These are phyloP conservation scores for Arabidopsis suecica DNA, from an alignment of 345 rosid genomes.

Conservation along the genomic window DNA sequence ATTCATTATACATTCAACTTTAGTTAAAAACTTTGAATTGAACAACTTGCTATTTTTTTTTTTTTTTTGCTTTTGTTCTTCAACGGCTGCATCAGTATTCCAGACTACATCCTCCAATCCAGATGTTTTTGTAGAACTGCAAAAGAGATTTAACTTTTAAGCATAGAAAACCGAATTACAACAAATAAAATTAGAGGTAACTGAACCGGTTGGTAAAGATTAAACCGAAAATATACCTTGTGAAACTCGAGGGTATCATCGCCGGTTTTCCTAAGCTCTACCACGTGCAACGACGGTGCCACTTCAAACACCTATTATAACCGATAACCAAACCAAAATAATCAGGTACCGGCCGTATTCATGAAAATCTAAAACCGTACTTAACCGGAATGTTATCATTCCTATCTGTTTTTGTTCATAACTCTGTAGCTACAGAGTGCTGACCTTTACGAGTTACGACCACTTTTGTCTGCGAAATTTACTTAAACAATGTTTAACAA, in stretches of 20 bases:
- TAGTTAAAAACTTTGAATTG: too few species aligned
- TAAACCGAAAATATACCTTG: constrained; percentile 53
- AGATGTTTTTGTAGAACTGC: too few species aligned
- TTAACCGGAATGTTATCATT: background rate
- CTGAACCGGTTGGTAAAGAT: background rate
- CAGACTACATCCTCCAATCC: too few species aligned
- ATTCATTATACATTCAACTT: too few species aligned
- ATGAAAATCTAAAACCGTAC: background rate
- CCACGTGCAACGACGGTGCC: constrained; percentile 91
- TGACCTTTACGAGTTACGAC: constrained; percentile 95
- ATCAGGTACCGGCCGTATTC: background rate
- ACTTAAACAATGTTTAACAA: constrained; percentile 8
- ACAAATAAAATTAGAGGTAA: background rate
- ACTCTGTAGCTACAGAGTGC: constrained; percentile 94
- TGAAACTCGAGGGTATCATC: constrained; percentile 96
- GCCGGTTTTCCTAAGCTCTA: constrained; percentile 90
- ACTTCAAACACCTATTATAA: constrained; percentile 84
- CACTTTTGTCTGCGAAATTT: constrained; percentile 64
- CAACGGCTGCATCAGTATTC: too few species aligned
- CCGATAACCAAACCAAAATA: constrained; percentile 7
- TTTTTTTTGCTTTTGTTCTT: too few species aligned
- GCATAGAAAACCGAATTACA: too few species aligned
- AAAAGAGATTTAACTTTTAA: too few species aligned
- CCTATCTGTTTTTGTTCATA: constrained; percentile 37
- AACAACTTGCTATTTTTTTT: too few species aligned